These are phyloP conservation scores for Malus hybrid DNA, from an alignment of 331 rosid species.

Conservation along the genomic window DNA sequence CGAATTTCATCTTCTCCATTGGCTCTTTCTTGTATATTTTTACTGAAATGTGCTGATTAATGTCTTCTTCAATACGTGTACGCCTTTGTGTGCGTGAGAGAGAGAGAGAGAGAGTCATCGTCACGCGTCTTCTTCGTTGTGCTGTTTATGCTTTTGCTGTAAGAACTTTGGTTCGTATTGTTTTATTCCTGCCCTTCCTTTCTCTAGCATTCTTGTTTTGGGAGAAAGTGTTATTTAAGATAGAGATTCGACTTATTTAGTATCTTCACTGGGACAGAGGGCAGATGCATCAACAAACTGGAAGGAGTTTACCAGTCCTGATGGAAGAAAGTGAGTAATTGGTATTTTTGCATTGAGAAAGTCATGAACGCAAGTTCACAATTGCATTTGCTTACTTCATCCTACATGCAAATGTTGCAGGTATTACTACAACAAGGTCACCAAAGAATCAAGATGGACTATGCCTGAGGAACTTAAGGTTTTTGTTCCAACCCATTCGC, in stretches of 20 bases:
- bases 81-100: neutral
- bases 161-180: neutral
- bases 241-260: slow-evolving; percentile 23
- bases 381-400: slow-evolving; percentile 11
- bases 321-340: slow-evolving; percentile 77
- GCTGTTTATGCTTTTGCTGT: neutral
- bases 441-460: slow-evolving; percentile 86
- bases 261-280: slow-evolving; percentile 55
- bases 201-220: slow-evolving; percentile 4
- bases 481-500: slow-evolving; percentile 15
- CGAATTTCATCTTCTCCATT: neutral
- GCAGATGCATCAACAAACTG: slow-evolving; percentile 93
- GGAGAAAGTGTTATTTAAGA: slow-evolving; percentile 13
- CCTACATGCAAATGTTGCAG: slow-evolving; percentile 39
- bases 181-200: slow-evolving; percentile 1
- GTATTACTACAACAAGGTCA: slow-evolving; percentile 76
- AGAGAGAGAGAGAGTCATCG: neutral
- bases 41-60: neutral
- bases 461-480: slow-evolving; percentile 95
- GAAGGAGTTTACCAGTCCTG: slow-evolving; percentile 89
- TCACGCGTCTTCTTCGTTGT: neutral
- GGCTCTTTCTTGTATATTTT: neutral
- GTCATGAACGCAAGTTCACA: neutral
- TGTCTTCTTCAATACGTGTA: neutral
- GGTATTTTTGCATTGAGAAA: slow-evolving; percentile 1